These are phyloP conservation scores for Blastobotrys indianensis DNA, from an alignment of 1,139 yeast genomes.

Conservation along the genomic window DNA sequence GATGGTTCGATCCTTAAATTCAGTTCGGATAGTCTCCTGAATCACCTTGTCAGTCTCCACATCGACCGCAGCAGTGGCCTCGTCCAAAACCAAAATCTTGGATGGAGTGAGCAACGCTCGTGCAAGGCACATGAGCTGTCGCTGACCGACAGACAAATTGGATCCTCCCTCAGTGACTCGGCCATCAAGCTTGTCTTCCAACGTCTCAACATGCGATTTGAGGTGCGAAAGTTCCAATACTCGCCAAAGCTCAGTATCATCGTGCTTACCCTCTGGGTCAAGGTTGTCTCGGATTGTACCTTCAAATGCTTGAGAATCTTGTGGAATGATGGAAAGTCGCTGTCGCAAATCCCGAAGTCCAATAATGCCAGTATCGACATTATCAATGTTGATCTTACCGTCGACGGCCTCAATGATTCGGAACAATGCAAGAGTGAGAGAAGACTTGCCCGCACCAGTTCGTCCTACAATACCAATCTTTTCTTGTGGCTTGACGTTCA, in stretches of 20 bases:
- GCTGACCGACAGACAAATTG: constrained; percentile 84
- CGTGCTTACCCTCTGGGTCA: constrained; percentile 69
- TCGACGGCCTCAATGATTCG: constrained; percentile 76
- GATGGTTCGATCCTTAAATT: constrained; percentile 82
- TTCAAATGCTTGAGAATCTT: constrained; percentile 93
- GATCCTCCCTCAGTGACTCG: constrained; percentile 75
- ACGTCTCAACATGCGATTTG: constrained; percentile 60
- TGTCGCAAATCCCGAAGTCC: constrained; percentile 84
- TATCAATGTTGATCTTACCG: constrained; percentile 75
- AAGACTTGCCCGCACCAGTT: constrained; percentile 96
- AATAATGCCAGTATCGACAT: constrained; percentile 57
- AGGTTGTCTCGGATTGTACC: constrained; percentile 84
- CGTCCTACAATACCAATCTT: constrained; percentile 95
- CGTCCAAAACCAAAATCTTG: constrained; percentile 77
- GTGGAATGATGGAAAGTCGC: constrained; percentile 85
- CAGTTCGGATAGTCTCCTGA: constrained; percentile 80
- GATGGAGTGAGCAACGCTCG: constrained; percentile 79
- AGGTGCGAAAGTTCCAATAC: constrained; percentile 83
- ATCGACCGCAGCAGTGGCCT: constrained; percentile 97
- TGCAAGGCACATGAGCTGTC: constrained; percentile 87
- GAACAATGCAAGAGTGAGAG: constrained; percentile 82
- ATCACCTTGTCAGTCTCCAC: constrained; percentile 86
- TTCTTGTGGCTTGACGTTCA: constrained; percentile 67
- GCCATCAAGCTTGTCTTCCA: constrained; percentile 64
- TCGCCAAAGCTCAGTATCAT: constrained; percentile 78